These are phyloP conservation scores for Ustilago crameri DNA, from an alignment of 1,284 basidiomycete genomes.

Conservation along the genomic window DNA sequence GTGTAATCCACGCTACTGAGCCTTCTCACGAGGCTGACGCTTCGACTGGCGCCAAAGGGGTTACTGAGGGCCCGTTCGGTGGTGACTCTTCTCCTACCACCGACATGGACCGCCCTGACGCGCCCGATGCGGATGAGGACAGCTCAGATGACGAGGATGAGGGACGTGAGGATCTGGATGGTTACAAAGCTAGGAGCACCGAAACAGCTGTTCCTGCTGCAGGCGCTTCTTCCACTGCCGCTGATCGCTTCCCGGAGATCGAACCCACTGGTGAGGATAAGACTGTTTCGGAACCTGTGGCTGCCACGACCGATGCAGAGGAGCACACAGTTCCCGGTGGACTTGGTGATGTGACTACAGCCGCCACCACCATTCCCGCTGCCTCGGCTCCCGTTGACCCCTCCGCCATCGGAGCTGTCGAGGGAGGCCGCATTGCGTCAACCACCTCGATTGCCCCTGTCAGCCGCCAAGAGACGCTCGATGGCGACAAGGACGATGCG, in stretches of 20 bases:
- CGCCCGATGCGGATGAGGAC: conserved; percentile 45
- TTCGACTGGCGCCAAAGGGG: conserved; percentile 3
- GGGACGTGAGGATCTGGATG: conserved; percentile 56
- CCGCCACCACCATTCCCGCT: conserved; percentile 8
- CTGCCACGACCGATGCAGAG: conserved; percentile 14
- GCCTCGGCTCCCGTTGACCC: conserved; percentile 37
- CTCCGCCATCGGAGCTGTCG: conserved; percentile 31
- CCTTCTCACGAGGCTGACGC: conserved; percentile 14
- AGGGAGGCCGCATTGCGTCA: conserved; percentile 27
- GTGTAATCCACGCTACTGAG: conserved; percentile 13
- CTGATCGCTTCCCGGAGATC: conserved; percentile 42
- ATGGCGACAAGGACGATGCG: conserved; percentile 11
- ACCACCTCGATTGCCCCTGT: conserved; percentile 44
- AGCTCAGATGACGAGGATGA: conserved; percentile 60
- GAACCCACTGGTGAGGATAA: conserved; percentile 2
- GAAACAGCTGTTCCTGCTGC: conserved; percentile 11
- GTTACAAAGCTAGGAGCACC: conserved; percentile 27
- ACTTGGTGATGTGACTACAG: conserved; percentile 35
- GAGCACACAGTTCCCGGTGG: conserved; percentile 36
- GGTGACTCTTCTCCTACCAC: conserved; percentile 1
- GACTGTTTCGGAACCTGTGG: not conserved
- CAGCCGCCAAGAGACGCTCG: conserved; percentile 31
- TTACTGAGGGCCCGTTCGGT: conserved; percentile 34
- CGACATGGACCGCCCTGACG: conserved; percentile 49
- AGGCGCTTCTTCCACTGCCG: conserved; percentile 11